Evolutionary conservation across 208 protist species (phyloP).

Genomic region (Endotrypanum monterogeii): DNA sequence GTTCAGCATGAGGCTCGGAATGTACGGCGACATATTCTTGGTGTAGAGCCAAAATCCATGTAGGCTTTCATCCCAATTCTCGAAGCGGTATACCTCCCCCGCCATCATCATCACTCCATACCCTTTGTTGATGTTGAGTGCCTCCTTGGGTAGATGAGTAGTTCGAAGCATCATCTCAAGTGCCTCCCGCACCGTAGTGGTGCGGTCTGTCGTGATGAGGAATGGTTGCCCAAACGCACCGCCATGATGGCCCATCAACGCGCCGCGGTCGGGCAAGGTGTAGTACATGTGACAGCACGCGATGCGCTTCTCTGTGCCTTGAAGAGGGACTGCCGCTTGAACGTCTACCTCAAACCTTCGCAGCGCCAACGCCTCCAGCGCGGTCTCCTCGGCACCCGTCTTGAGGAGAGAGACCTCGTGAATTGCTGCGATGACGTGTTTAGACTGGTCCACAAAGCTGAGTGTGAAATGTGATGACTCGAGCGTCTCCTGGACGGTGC

Average conservation of each 20-base stretch:
- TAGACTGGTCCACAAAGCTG: constrained; percentile 30
- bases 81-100: constrained; percentile 37
- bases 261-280: constrained; percentile 10
- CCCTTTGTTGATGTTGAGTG: constrained; percentile 39
- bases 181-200: constrained; percentile 51
- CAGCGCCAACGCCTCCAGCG: constrained; percentile 32
- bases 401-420: constrained; percentile 44
- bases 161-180: constrained; percentile 38
- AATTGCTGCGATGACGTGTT: constrained; percentile 43
- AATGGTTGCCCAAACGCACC: constrained; percentile 65
- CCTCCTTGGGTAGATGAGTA: constrained; percentile 37
- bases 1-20: constrained; percentile 69
- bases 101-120: constrained; percentile 63
- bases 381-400: constrained; percentile 14
- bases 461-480: constrained; percentile 43
- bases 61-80: constrained; percentile 51
- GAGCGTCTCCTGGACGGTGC: constrained; percentile 33
- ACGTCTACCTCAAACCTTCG: constrained; percentile 42
- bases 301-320: constrained; percentile 50
- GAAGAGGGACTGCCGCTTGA: constrained; percentile 45
- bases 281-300: constrained; percentile 71
- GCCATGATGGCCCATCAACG: constrained; percentile 7
- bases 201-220: constrained; percentile 51
- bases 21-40: constrained; percentile 37
- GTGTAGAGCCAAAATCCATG: constrained; percentile 55